Percentiles rank a stretch among this genome's conserved stretches.
Evolutionary conservation across 306 rosid genomes (phyloP).

Genomic region (Corylus avellana): DNA sequence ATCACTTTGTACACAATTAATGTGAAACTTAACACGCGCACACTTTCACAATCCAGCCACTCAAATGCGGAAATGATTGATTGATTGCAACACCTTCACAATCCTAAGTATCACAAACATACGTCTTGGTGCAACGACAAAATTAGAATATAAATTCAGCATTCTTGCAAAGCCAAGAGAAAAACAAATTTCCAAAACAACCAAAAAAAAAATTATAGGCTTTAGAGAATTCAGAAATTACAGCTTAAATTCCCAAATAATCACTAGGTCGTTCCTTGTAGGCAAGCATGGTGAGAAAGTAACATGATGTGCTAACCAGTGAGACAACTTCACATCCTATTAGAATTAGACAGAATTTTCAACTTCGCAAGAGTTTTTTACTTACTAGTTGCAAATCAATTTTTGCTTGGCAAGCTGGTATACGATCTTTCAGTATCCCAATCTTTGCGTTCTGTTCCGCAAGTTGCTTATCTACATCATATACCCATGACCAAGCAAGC

Average conservation of each 20-base stretch:
- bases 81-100: too few species aligned
- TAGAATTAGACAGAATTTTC: conserved; percentile 11
- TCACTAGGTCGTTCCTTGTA: neutral
- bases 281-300: neutral
- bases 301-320: neutral
- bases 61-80: too few species aligned
- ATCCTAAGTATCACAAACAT: neutral
- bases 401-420: conserved; percentile 78
- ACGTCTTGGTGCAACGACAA: neutral
- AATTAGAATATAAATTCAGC: neutral
- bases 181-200: neutral
- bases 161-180: neutral
- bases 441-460: conserved; percentile 46
- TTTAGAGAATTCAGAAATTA: neutral
- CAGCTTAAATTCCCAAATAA: neutral
- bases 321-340: conserved; percentile 15
- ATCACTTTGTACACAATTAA: too few species aligned
- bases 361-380: neutral
- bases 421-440: conserved; percentile 63
- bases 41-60: too few species aligned
- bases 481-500: conserved; percentile 98
- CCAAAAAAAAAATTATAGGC: neutral
- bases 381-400: conserved; percentile 66
- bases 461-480: conserved; percentile 69
- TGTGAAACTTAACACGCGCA: too few species aligned